Conservation (phyloP, 139 green algal species). For the Desmodesmus armatus region DNA sequence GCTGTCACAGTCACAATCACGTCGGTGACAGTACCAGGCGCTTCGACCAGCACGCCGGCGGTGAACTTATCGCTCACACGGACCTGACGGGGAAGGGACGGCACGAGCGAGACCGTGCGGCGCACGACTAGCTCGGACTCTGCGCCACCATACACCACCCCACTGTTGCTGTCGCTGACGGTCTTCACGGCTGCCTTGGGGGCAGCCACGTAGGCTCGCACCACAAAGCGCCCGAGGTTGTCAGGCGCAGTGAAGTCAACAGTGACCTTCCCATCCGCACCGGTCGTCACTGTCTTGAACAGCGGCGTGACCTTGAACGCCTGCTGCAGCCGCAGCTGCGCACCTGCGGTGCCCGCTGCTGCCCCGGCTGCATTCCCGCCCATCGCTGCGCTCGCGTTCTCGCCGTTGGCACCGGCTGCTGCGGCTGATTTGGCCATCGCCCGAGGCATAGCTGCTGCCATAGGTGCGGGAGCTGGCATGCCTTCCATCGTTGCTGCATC, state of each 20-base stretch:
- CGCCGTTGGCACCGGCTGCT: neutral
- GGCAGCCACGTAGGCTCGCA: slow-evolving; percentile 51
- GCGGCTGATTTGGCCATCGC: neutral
- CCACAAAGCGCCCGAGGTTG: slow-evolving; percentile 61
- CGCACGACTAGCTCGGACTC: slow-evolving; percentile 62
- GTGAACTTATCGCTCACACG: slow-evolving; percentile 69
- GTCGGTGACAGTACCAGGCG: neutral
- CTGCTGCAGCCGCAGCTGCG: neutral
- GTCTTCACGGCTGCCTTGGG: neutral
- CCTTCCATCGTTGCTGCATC: neutral
- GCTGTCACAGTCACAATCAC: neutral
- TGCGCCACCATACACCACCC: slow-evolving; percentile 57
- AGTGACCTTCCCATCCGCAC: slow-evolving; percentile 19
- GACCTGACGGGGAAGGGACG: slow-evolving; percentile 65
- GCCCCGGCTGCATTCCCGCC: neutral
- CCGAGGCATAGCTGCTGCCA: no score
- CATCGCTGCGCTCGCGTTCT: neutral
- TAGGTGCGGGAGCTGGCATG: neutral
- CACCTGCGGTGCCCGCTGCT: neutral
- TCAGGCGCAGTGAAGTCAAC: slow-evolving; percentile 50
- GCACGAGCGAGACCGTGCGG: slow-evolving; percentile 65
- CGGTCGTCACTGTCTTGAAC: slow-evolving; percentile 29
- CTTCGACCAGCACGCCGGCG: slow-evolving; percentile 61
- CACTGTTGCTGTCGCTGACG: slow-evolving; percentile 4
- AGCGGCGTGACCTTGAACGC: slow-evolving; percentile 58